phyloP scores from a whole-genome alignment of 2,329 filamentous ascomycete genomes.

The Truncatella angustata region DNA sequence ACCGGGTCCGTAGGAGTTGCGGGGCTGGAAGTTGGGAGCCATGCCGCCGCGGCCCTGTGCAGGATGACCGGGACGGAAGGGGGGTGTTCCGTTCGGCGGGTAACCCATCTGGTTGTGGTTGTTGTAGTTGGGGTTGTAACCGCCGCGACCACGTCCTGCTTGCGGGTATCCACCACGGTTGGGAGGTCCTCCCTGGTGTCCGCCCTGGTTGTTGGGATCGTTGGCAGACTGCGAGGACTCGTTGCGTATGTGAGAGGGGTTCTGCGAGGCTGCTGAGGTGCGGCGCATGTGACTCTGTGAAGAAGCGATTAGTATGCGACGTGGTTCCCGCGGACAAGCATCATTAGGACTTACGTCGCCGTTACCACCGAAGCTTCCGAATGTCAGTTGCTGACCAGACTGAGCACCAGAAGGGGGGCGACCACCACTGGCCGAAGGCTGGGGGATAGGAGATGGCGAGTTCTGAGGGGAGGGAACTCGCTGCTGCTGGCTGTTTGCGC shows the following conservation, averaged over 20 bases:
- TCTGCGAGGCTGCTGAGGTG: constrained; percentile 36
- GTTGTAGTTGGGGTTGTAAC: constrained; percentile 48
- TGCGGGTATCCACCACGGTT: constrained; percentile 55
- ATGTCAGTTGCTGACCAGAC: constrained; percentile 67
- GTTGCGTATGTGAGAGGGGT: constrained; percentile 11
- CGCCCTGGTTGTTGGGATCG: constrained; percentile 64
- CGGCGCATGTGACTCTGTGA: constrained; percentile 64
- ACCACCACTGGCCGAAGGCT: constrained; percentile 79
- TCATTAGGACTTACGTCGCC: constrained; percentile 65
- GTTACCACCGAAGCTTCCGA: constrained; percentile 80
- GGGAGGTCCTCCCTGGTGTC: constrained; percentile 45
- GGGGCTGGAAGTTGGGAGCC: constrained; percentile 42
- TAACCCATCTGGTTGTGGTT: constrained; percentile 45
- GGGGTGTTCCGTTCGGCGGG: constrained; percentile 35
- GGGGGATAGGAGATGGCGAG: constrained; percentile 91
- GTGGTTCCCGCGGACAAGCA: constrained; percentile 15
- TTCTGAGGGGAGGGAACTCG: constrained; percentile 79
- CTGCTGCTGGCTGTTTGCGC: constrained; percentile 55
- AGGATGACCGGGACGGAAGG: constrained; percentile 37
- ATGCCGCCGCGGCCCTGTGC: constrained; percentile 49
- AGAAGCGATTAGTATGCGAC: constrained; percentile 24
- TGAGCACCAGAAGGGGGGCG: constrained; percentile 77
- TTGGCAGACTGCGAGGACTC: constrained; percentile 70
- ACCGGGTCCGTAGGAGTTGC: constrained; percentile 33
- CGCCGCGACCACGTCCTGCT: constrained; percentile 48